Conservation (phyloP, 192 early-diverging fungal genomes). For the Endogone sp. region DNA sequence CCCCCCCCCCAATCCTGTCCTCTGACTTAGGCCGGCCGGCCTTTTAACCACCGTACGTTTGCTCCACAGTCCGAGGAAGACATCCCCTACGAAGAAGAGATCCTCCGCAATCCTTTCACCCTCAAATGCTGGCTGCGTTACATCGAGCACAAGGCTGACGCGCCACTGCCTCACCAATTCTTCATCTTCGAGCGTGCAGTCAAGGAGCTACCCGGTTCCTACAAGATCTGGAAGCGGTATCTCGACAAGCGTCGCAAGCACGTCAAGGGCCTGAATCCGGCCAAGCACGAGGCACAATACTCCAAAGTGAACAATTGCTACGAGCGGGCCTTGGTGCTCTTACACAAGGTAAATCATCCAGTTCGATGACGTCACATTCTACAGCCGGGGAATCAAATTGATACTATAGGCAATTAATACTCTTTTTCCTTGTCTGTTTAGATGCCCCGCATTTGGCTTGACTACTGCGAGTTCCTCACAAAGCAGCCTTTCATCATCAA, state of each 20-base stretch:
- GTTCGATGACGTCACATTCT: background rate
- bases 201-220: constrained; percentile 84
- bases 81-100: constrained; percentile 66
- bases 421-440: constrained; percentile 19
- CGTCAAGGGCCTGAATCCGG: constrained; percentile 46
- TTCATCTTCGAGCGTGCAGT: constrained; percentile 89
- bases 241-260: constrained; percentile 60
- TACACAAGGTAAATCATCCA: constrained; percentile 67
- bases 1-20: too few relatives aligned
- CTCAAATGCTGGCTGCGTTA: constrained; percentile 87
- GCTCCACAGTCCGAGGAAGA: constrained; percentile 50
- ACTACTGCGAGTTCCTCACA: constrained; percentile 67
- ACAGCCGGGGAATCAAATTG: background rate
- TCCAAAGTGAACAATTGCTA: constrained; percentile 70
- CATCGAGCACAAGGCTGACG: constrained; percentile 75
- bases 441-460: constrained; percentile 93
- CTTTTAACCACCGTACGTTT: too few relatives aligned
- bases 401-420: background rate
- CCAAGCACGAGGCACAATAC: constrained; percentile 57
- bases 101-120: constrained; percentile 60
- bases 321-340: constrained; percentile 81
- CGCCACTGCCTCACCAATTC: constrained; percentile 38
- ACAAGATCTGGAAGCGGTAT: constrained; percentile 94
- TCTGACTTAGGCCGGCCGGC: too few relatives aligned
- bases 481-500: constrained; percentile 65